A percentile compares a stretch with the other conserved stretches of the same genome.
Conservation (phyloP, 257 asterid species). For the Solanum piurae region DNA sequence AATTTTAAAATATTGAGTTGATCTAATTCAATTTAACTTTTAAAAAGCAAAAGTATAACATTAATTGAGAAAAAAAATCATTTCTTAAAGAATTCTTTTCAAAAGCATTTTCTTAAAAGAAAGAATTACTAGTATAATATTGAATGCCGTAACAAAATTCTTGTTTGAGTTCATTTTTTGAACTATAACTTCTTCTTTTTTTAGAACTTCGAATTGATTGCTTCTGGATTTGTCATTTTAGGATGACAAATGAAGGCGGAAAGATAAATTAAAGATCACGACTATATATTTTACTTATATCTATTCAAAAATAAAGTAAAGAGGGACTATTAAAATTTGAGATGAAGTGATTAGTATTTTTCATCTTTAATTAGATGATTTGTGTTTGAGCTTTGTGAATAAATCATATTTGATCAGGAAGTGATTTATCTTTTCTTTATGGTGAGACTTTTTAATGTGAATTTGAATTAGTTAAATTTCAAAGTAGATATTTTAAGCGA, state of each 20-base stretch:
- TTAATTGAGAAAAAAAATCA: fast-evolving
- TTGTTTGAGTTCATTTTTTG: background rate
- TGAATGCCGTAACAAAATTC: background rate
- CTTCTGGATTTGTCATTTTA: background rate
- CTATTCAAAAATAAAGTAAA: background rate
- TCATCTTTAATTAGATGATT: background rate
- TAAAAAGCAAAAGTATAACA: fast-evolving
- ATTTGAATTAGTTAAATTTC: background rate
- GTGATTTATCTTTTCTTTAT: background rate
- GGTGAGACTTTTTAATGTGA: fast-evolving
- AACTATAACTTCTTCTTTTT: background rate
- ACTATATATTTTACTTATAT: background rate
- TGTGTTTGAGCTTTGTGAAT: background rate
- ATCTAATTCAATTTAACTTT: background rate
- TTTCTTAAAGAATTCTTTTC: background rate
- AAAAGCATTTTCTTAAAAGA: background rate
- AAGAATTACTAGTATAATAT: background rate
- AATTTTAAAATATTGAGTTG: background rate
- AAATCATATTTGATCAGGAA: background rate
- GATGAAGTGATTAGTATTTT: background rate
- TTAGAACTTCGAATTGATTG: background rate
- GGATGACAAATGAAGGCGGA: background rate
- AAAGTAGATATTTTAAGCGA: background rate
- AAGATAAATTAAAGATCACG: background rate
- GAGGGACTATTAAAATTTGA: background rate